These are phyloP conservation scores for Debaryomyces coudertii DNA, from an alignment of 1,139 yeast species.

Conservation along the genomic window DNA sequence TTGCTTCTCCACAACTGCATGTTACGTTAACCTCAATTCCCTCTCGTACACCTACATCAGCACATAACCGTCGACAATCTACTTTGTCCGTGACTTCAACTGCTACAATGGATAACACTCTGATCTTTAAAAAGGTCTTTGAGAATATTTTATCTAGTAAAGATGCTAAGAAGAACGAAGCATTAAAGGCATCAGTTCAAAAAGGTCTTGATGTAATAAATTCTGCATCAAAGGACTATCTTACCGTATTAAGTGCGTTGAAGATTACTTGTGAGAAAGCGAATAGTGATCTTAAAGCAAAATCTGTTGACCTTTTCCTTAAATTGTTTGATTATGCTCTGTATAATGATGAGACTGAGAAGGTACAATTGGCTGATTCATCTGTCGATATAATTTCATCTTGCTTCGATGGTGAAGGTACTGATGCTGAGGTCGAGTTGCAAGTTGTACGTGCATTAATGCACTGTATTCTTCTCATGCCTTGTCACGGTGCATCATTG, in stretches of 20 bases:
- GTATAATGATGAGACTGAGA: constrained; percentile 42
- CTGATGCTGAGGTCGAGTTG: constrained; percentile 84
- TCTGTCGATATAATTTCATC: constrained; percentile 84
- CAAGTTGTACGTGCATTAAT: constrained; percentile 92
- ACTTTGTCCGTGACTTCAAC: constrained; percentile 25
- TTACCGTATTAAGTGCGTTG: constrained; percentile 42
- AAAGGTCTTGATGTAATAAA: constrained; percentile 42
- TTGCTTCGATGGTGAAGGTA: constrained; percentile 89
- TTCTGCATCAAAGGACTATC: constrained; percentile 35
- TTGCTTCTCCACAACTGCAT: constrained; percentile 5
- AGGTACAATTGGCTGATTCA: constrained; percentile 70
- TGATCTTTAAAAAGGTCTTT: constrained; percentile 44
- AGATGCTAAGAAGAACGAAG: constrained; percentile 46
- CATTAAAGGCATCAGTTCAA: constrained; percentile 34
- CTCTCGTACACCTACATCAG: constrained; percentile 2
- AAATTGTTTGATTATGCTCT: constrained; percentile 49
- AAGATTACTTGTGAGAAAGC: constrained; percentile 43
- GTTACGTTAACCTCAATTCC: constrained; percentile 7
- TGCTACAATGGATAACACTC: constrained; percentile 40
- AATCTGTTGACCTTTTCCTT: constrained; percentile 49
- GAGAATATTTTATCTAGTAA: constrained; percentile 38
- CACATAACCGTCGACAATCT: constrained; percentile 25
- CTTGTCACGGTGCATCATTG: constrained; percentile 89
- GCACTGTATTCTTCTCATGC: constrained; percentile 80
- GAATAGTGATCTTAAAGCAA: constrained; percentile 37